Conservation (phyloP, 345 rosid genomes). For the Aquilaria malaccensis region DNA sequence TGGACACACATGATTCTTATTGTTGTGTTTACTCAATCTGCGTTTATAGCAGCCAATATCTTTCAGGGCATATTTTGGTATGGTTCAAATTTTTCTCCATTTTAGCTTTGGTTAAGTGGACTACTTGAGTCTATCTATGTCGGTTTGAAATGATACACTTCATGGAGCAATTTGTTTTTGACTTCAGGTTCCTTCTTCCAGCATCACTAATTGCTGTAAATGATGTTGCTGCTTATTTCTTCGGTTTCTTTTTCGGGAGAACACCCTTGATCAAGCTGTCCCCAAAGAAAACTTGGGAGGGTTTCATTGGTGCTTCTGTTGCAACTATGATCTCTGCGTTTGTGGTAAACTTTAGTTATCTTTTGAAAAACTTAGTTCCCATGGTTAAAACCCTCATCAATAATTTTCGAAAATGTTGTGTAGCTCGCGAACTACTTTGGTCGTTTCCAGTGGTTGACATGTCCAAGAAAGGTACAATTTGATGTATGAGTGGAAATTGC, state of each 20-base stretch:
- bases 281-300: conserved; percentile 99
- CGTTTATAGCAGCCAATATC: conserved; percentile 86
- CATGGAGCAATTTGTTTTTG: too few relatives aligned
- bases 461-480: conserved; percentile 80
- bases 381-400: not conserved
- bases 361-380: not conserved
- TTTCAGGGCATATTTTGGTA: conserved; percentile 98
- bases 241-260: conserved; percentile 90
- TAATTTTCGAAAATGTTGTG: conserved; percentile 13
- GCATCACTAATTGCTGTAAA: conserved; percentile 87
- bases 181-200: conserved; percentile 85
- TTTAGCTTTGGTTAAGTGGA: too few relatives aligned
- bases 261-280: conserved; percentile 90
- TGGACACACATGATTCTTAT: conserved; percentile 99
- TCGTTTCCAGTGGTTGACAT: conserved; percentile 80
- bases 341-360: conserved; percentile 38
- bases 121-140: too few relatives aligned
- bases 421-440: conserved; percentile 84
- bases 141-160: too few relatives aligned
- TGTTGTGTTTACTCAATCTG: conserved; percentile 86
- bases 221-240: conserved; percentile 79
- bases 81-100: too few relatives aligned
- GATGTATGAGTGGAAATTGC: not conserved
- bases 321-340: conserved; percentile 80
- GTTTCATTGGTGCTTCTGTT: conserved; percentile 88